phyloP scores from a whole-genome alignment of 2,329 filamentous ascomycete genomes.

The Ceratocystis huliohia region DNA sequence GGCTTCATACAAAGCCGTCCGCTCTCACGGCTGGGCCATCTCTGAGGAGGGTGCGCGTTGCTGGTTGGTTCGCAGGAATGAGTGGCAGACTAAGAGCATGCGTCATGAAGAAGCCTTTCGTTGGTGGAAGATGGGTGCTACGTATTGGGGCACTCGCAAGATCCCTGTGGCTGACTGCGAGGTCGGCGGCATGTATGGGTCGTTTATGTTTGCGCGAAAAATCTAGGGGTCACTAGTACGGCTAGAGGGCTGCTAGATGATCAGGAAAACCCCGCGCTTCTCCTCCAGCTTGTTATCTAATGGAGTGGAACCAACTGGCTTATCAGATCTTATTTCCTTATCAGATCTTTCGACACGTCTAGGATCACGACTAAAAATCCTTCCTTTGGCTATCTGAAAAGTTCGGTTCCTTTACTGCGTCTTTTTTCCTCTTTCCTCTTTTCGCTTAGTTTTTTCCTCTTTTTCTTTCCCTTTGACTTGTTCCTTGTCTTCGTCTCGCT shows the following conservation, averaged over 20 bases:
- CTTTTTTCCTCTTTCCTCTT: conserved; percentile 9
- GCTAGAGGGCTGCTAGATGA: background rate
- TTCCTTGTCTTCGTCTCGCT: background rate
- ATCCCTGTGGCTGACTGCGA: conserved; percentile 84
- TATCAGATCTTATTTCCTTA: background rate
- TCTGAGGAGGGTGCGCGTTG: conserved; percentile 54
- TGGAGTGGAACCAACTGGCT: background rate
- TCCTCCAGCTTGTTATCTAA: no score
- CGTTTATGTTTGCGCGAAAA: conserved; percentile 50
- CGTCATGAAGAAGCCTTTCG: conserved; percentile 38
- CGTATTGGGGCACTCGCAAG: conserved; percentile 78
- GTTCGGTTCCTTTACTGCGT: background rate
- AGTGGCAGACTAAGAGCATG: conserved; percentile 26
- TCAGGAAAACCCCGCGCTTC: background rate
- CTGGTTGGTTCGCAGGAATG: conserved; percentile 51
- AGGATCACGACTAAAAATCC: background rate
- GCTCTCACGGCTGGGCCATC: conserved; percentile 54
- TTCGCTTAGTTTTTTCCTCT: background rate
- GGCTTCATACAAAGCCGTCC: conserved; percentile 48
- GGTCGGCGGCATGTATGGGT: conserved; percentile 86
- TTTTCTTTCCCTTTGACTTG: background rate
- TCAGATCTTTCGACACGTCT: background rate
- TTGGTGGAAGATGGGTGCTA: conserved; percentile 73
- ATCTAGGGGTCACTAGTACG: conserved; percentile 30
- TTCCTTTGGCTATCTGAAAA: background rate